Percentiles rank a stretch among this genome's conserved stretches.
Conservation (phyloP, 2,329 filamentous ascomycete species). For the Alternaria infectoria region DNA sequence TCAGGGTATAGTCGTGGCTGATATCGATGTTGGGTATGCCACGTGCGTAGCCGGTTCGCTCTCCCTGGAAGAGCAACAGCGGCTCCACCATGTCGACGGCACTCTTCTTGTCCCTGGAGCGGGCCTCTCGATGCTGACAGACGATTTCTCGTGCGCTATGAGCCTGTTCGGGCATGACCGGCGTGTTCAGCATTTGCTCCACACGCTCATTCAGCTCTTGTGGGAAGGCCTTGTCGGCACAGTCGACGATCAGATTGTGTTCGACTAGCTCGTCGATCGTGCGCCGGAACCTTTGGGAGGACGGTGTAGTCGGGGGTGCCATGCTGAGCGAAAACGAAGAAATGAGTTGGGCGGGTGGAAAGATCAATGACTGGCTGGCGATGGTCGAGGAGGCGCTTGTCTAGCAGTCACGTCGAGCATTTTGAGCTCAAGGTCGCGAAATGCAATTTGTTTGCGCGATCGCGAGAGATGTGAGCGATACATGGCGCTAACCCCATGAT, state of each 20-base stretch:
- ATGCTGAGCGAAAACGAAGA: not conserved
- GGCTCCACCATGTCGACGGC: not conserved
- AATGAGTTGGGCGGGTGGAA: not conserved
- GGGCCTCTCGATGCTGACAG: not conserved
- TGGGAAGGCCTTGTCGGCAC: not conserved
- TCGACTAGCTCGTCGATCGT: not conserved
- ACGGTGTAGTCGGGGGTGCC: not conserved
- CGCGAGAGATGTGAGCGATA: not conserved
- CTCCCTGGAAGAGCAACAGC: not conserved
- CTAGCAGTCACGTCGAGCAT: not conserved
- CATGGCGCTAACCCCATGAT: not conserved
- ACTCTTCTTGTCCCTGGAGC: not conserved
- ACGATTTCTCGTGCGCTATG: not conserved
- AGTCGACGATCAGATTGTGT: not conserved
- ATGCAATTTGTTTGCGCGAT: not conserved
- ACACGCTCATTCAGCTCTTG: not conserved
- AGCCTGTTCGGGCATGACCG: not conserved
- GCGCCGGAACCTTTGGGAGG: not conserved
- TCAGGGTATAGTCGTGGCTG: not conserved
- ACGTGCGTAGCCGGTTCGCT: not conserved
- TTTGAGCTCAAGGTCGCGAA: not conserved
- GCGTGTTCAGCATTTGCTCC: not conserved
- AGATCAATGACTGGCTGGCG: not conserved
- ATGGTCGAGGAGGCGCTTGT: not conserved
- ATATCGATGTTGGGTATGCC: not conserved